phyloP scores from a whole-genome alignment of 805 yeast species.

The Wickerhamiella spandovensis region DNA sequence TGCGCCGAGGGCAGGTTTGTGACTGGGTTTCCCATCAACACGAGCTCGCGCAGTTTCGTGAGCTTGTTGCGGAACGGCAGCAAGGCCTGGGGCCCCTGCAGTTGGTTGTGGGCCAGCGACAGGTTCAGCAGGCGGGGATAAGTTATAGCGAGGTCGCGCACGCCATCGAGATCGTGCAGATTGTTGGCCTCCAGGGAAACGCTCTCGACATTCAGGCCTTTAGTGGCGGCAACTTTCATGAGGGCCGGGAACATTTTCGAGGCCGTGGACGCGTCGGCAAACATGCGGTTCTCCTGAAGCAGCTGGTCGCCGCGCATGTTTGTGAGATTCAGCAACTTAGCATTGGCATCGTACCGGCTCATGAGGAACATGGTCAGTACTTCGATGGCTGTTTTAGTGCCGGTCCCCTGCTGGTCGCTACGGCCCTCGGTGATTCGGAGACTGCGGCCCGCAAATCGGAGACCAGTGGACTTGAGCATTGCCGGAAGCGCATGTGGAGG shows the following conservation, averaged over 20 bases:
- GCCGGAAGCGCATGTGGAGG: conserved; percentile 43
- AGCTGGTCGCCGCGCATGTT: conserved; percentile 50
- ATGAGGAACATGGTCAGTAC: conserved; percentile 46
- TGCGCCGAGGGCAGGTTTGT: conserved; percentile 32
- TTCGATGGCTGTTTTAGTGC: conserved; percentile 38
- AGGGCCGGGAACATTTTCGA: conserved; percentile 84
- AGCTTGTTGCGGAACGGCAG: conserved; percentile 73
- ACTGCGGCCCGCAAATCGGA: conserved; percentile 62
- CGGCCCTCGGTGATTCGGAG: conserved; percentile 36
- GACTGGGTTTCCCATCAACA: conserved; percentile 70
- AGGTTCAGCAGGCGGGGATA: conserved; percentile 69
- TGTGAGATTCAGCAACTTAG: conserved; percentile 57
- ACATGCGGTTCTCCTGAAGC: conserved; percentile 48
- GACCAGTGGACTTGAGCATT: conserved; percentile 55
- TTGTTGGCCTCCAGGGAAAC: conserved; percentile 41
- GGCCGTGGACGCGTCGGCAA: conserved; percentile 45
- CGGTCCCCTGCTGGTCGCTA: neutral
- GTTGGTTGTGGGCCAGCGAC: conserved; percentile 64
- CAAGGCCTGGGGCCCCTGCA: conserved; percentile 43
- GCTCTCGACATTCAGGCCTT: conserved; percentile 41
- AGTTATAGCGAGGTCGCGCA: conserved; percentile 53
- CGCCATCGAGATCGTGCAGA: conserved; percentile 43
- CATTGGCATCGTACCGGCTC: conserved; percentile 51
- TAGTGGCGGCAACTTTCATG: conserved; percentile 62
- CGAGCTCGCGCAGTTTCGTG: conserved; percentile 55